Evolutionary conservation across 768 basidiomycete genomes (phyloP).

Genomic region (Lentinula guzmanii): DNA sequence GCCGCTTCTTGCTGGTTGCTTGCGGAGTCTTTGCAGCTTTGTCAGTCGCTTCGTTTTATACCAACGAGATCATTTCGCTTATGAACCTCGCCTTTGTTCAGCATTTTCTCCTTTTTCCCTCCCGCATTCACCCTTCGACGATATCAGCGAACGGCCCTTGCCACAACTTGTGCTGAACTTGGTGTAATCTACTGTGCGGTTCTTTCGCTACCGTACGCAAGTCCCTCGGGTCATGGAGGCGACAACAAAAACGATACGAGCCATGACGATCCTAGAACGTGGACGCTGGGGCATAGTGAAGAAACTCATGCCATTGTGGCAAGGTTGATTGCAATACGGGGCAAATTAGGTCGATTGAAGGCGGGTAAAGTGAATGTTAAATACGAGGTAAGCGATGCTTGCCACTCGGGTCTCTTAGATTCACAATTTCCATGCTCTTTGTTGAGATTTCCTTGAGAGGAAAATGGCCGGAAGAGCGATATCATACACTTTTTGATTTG

Average conservation of each 20-base stretch:
- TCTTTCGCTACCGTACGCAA: conserved; percentile 63
- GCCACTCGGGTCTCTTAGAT: not conserved
- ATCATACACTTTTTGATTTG: conserved; percentile 60
- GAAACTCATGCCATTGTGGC: conserved; percentile 53
- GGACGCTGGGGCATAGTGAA: conserved; percentile 22
- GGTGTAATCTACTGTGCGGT: conserved; percentile 74
- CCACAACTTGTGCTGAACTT: conserved; percentile 61
- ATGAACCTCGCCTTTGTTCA: conserved; percentile 13
- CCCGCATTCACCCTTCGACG: conserved; percentile 69
- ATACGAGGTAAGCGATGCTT: conserved; percentile 49
- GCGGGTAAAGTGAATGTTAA: conserved; percentile 50
- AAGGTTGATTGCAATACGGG: conserved; percentile 66
- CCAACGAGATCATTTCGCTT: not conserved
- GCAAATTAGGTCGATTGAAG: conserved; percentile 62
- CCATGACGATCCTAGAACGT: not conserved
- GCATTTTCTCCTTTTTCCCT: conserved; percentile 67
- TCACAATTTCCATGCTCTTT: not conserved
- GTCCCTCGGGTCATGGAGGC: conserved; percentile 5
- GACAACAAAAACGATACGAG: not conserved
- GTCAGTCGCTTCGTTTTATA: conserved; percentile 29
- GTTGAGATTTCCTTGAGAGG: conserved; percentile 69
- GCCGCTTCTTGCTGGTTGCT: conserved; percentile 63
- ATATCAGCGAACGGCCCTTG: conserved; percentile 66
- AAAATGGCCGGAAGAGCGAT: conserved; percentile 75
- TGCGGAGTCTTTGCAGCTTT: conserved; percentile 74